phyloP scores from a whole-genome alignment of 495 filamentous ascomycete genomes.

The Hypomontagnella monticulosa region DNA sequence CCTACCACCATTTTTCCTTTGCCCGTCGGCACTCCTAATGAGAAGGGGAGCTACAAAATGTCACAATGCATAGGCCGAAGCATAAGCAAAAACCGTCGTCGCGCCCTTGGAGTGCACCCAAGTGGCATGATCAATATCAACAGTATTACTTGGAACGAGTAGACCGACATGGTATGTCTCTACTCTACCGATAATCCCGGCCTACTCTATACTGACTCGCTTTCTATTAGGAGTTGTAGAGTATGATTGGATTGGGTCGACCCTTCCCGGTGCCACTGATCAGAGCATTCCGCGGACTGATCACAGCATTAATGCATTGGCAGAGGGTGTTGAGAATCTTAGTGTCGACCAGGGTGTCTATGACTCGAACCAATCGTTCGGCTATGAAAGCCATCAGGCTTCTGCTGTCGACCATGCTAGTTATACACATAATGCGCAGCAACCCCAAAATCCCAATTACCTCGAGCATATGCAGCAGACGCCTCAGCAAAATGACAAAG shows the following conservation, averaged over 20 bases:
- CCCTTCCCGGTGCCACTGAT: slow-evolving; percentile 26
- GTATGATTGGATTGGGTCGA: slow-evolving; percentile 36
- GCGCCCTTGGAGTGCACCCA: slow-evolving; percentile 45
- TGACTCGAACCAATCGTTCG: slow-evolving; percentile 21
- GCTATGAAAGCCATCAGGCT: slow-evolving; percentile 25
- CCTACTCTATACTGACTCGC: slow-evolving; percentile 28
- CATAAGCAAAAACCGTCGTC: slow-evolving; percentile 42
- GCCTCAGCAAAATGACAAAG: slow-evolving; percentile 34
- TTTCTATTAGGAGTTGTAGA: slow-evolving; percentile 37
- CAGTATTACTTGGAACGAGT: slow-evolving; percentile 41
- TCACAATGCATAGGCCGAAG: slow-evolving; percentile 47
- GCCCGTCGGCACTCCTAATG: slow-evolving; percentile 18
- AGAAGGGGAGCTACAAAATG: slow-evolving; percentile 43
- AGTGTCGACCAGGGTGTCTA: slow-evolving; percentile 34
- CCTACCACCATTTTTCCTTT: slow-evolving; percentile 17
- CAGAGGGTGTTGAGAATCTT: slow-evolving; percentile 30
- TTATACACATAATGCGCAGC: slow-evolving; percentile 39
- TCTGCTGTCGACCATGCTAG: slow-evolving; percentile 28
- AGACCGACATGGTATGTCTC: slow-evolving; percentile 42
- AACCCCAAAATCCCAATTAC: slow-evolving; percentile 30
- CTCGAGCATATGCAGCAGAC: slow-evolving; percentile 23
- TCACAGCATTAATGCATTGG: slow-evolving; percentile 34
- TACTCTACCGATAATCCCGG: slow-evolving; percentile 6
- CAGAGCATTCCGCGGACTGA: slow-evolving; percentile 44
- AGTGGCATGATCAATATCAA: slow-evolving; percentile 42